A percentile compares a stretch with the other conserved stretches of the same genome.
Evolutionary conservation across 345 rosid species (phyloP).

Genomic region (Leavenworthia alabamica): DNA sequence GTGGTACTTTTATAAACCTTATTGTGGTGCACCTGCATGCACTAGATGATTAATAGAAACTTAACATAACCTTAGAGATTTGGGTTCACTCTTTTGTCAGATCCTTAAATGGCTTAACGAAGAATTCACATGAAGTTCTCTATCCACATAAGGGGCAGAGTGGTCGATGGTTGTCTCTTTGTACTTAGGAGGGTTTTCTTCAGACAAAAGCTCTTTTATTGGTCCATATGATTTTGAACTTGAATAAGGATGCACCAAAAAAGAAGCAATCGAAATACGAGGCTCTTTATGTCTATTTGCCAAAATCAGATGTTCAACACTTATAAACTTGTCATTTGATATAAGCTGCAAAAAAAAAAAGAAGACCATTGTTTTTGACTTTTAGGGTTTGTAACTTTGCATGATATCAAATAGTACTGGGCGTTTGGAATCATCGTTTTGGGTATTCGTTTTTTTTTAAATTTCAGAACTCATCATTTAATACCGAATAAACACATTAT

Average conservation of each 20-base stretch:
- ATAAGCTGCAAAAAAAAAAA: neutral
- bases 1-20: too few species aligned
- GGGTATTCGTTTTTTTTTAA: too few species aligned
- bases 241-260: neutral
- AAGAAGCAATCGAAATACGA: neutral
- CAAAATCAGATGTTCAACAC: neutral
- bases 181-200: neutral
- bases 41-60: neutral
- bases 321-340: neutral
- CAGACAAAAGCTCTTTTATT: neutral
- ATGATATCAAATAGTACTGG: too few species aligned
- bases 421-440: too few species aligned
- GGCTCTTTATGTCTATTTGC: neutral
- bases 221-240: neutral
- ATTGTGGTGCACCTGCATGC: neutral
- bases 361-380: neutral
- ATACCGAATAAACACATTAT: too few species aligned
- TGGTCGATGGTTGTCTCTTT: neutral
- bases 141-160: neutral
- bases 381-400: too few species aligned
- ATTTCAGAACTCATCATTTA: too few species aligned
- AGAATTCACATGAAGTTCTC: neutral
- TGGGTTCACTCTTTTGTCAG: too few species aligned
- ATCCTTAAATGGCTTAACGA: neutral
- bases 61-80: neutral